Evolutionary conservation across 164 flowering plant genomes (phyloP).

Genomic region (Malania oleifera): DNA sequence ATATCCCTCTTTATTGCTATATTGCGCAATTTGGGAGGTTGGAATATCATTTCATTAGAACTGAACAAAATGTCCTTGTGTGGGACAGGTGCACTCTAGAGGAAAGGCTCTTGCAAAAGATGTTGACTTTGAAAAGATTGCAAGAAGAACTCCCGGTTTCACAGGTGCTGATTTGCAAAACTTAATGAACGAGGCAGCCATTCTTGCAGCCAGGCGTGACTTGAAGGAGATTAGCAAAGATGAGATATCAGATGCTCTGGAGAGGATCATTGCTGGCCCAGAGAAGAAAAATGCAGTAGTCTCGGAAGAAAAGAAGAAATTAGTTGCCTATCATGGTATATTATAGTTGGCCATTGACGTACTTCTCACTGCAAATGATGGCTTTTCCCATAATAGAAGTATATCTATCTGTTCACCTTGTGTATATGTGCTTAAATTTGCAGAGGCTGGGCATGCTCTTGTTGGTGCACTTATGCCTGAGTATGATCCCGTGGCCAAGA

Average conservation of each 20-base stretch:
- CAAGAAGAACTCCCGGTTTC: slow-evolving; percentile 93
- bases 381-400: too few relatives aligned
- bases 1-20: too few relatives aligned
- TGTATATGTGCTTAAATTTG: slow-evolving; percentile 4
- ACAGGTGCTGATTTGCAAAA: slow-evolving; percentile 95
- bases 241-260: slow-evolving; percentile 88
- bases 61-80: not conserved
- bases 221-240: slow-evolving; percentile 90
- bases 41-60: not conserved
- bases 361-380: not conserved
- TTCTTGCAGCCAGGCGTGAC: slow-evolving; percentile 94
- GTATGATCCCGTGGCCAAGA: slow-evolving; percentile 95
- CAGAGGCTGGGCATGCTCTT: slow-evolving; percentile 99
- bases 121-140: slow-evolving; percentile 86
- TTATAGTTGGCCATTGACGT: not conserved
- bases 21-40: too few relatives aligned
- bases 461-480: slow-evolving; percentile 98
- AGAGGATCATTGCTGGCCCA: slow-evolving; percentile 98
- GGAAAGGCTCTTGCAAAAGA: slow-evolving; percentile 93
- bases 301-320: slow-evolving; percentile 85
- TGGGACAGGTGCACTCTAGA: slow-evolving; percentile 79
- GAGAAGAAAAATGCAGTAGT: slow-evolving; percentile 98
- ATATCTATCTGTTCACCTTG: not conserved
- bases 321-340: slow-evolving; percentile 94
- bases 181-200: slow-evolving; percentile 97